phyloP scores from a whole-genome alignment of 2,329 filamentous ascomycete species.

The Sclerotiophoma versabilis region DNA sequence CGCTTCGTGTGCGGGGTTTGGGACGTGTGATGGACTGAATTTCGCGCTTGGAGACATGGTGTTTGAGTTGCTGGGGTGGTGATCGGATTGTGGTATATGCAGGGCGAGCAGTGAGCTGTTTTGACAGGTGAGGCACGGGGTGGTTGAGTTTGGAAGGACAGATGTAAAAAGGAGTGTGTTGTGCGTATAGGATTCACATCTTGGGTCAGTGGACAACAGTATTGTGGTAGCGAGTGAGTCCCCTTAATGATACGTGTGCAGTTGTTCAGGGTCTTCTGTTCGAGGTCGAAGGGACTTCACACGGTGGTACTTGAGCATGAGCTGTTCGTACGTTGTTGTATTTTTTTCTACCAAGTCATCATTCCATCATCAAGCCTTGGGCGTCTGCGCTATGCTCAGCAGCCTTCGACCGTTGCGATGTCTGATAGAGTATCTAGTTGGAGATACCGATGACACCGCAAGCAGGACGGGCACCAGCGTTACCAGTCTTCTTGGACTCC shows the following conservation, averaged over 20 bases:
- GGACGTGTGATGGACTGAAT: neutral
- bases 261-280: neutral
- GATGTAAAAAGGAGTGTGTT: no score
- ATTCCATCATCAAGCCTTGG: neutral
- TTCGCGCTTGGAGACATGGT: no score
- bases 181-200: no score
- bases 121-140: no score
- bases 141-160: no score
- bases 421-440: constrained; percentile 60
- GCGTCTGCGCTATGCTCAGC: neutral
- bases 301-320: neutral
- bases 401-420: neutral
- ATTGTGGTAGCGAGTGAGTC: neutral
- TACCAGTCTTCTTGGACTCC: constrained; percentile 98
- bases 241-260: neutral
- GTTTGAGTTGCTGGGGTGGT: no score
- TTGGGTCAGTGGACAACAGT: no score
- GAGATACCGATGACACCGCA: constrained; percentile 96
- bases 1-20: no score
- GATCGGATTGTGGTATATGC: no score
- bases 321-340: neutral
- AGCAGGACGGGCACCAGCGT: constrained; percentile 90
- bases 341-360: neutral
- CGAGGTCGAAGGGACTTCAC: neutral
- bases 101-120: no score